Percentiles rank a stretch among this genome's conserved stretches.
Evolutionary conservation across 2,329 filamentous ascomycete genomes (phyloP).

Genomic region (Rutstroemia sydowiana): DNA sequence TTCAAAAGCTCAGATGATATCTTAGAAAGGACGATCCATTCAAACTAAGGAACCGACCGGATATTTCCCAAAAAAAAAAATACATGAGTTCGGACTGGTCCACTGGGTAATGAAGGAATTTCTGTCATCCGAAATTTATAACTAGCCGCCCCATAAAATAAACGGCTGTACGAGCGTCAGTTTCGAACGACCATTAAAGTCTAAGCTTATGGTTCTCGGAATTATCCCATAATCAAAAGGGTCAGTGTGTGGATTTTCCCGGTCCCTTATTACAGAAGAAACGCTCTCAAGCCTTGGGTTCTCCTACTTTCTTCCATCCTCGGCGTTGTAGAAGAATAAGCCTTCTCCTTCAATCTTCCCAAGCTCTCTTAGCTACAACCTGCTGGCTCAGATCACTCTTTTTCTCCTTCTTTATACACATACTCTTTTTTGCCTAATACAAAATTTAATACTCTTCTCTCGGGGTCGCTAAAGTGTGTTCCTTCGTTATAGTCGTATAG

Average conservation of each 20-base stretch:
- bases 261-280: conserved; percentile 24
- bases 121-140: conserved; percentile 18
- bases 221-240: not conserved
- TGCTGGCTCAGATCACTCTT: conserved; percentile 56
- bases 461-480: not conserved
- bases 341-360: conserved; percentile 34
- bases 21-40: conserved; percentile 22
- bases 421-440: conserved; percentile 25
- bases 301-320: conserved; percentile 29
- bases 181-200: conserved; percentile 10
- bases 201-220: not conserved
- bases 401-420: conserved; percentile 31
- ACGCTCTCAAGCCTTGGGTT: conserved; percentile 26
- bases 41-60: not conserved
- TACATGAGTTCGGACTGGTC: not conserved
- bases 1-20: conserved; percentile 28
- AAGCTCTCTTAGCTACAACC: conserved; percentile 1
- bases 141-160: conserved; percentile 15
- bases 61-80: not conserved
- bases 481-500: not conserved
- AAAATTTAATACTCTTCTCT: conserved; percentile 22
- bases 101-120: conserved; percentile 24
- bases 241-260: not conserved
- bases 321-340: conserved; percentile 39
- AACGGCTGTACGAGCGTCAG: conserved; percentile 19